A percentile compares a stretch with the other conserved stretches of the same genome.
These are phyloP conservation scores for Alternaria solani DNA, from an alignment of 2,329 filamentous ascomycete species.

Conservation along the genomic window DNA sequence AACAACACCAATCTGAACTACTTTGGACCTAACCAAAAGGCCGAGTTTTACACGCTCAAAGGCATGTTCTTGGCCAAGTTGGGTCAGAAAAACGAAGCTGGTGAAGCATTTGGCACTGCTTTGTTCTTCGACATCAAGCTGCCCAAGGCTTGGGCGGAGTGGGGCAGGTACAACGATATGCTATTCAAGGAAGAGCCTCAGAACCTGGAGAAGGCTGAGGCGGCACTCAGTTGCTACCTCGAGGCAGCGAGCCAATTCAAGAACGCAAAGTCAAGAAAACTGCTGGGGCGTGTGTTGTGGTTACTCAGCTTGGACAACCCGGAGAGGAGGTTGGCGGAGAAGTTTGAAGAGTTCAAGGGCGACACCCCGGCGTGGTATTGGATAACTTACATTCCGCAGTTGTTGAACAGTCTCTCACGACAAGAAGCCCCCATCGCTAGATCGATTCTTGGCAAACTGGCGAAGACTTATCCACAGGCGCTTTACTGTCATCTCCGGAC, in stretches of 20 bases:
- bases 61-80: constrained; percentile 99
- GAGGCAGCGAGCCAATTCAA: constrained; percentile 97
- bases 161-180: constrained; percentile 97
- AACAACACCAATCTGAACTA: constrained; percentile 99
- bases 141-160: constrained; percentile 98
- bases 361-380: constrained; percentile 99
- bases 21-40: constrained; percentile 94
- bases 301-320: constrained; percentile 91
- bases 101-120: constrained; percentile 92
- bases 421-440: constrained; percentile 90
- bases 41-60: constrained; percentile 98
- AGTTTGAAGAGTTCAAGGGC: constrained; percentile 96
- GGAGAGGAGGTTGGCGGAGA: constrained; percentile 80
- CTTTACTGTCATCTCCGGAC: constrained; percentile 96
- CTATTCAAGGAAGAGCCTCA: constrained; percentile 91
- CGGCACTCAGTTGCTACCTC: constrained; percentile 93
- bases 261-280: constrained; percentile 92
- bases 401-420: constrained; percentile 88
- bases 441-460: constrained; percentile 87
- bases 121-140: constrained; percentile 95
- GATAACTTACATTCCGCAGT: constrained; percentile 98
- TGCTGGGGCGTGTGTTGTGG: constrained; percentile 94
- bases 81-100: constrained; percentile 87
- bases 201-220: constrained; percentile 83
- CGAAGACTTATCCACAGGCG: constrained; percentile 92